Evolutionary conservation across 257 asterid species (phyloP).

Genomic region (Nicotiana sylvestris): DNA sequence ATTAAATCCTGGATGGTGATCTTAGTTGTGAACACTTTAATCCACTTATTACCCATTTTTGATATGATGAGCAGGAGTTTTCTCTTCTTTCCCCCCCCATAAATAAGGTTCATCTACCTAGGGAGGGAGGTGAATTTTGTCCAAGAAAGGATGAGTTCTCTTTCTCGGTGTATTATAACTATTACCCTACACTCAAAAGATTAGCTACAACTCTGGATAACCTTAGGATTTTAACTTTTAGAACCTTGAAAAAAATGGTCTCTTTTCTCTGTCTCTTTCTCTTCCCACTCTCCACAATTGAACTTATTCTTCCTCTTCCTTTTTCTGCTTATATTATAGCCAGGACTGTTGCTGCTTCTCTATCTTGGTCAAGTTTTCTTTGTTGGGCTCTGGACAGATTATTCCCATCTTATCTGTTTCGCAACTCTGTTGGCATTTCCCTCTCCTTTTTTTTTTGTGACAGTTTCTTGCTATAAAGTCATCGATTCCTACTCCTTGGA

Average conservation of each 20-base stretch:
- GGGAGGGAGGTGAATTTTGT: not conserved
- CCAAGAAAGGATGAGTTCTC: not conserved
- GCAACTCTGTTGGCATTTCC: not conserved
- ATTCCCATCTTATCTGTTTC: not conserved
- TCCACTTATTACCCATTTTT: not conserved
- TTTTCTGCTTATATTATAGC: not conserved
- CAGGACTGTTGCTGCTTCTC: not conserved
- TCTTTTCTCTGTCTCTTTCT: not conserved
- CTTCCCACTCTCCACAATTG: not conserved
- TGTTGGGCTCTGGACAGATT: not conserved
- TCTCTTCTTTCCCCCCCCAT: not conserved
- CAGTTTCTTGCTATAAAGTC: not conserved
- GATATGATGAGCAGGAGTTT: not conserved
- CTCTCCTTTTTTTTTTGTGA: not conserved
- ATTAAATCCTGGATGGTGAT: not conserved
- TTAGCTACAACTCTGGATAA: not conserved
- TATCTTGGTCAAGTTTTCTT: not conserved
- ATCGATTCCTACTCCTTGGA: not conserved
- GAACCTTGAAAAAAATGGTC: not conserved
- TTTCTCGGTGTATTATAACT: not conserved
- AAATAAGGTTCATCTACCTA: not conserved
- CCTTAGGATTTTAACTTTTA: not conserved
- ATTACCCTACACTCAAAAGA: not conserved
- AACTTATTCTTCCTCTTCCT: not conserved
- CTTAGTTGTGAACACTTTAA: not conserved